Conservation (phyloP, 2,329 filamentous ascomycete genomes). For the Ambrosiella cleistominuta region DNA sequence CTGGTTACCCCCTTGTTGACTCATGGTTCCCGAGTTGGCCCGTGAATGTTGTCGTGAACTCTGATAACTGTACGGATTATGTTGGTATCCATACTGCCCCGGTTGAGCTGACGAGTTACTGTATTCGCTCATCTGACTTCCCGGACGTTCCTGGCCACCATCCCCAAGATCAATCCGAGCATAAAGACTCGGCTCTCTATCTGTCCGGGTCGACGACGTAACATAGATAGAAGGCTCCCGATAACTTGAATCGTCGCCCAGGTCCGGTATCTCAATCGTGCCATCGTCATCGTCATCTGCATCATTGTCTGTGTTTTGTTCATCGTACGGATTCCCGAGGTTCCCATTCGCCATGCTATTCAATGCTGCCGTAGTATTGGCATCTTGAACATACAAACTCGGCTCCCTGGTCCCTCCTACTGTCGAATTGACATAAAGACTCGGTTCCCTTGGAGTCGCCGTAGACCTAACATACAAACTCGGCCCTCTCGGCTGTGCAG, state of each 20-base stretch:
- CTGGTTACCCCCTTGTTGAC: not conserved
- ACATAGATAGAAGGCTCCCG: constrained; percentile 12
- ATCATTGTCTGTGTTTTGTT: not conserved
- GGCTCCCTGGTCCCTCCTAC: not conserved
- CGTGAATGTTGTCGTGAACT: constrained; percentile 2
- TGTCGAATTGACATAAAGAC: constrained; percentile 3
- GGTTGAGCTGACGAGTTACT: not conserved
- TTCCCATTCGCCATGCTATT: too few species aligned
- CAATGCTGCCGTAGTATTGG: too few species aligned
- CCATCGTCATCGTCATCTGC: constrained; percentile 12
- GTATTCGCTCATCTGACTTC: constrained; percentile 8
- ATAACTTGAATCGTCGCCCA: constrained; percentile 8
- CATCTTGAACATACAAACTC: not conserved
- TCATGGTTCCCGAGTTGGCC: not conserved
- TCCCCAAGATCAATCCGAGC: constrained; percentile 10
- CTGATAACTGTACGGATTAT: not conserved
- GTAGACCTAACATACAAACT: constrained; percentile 6
- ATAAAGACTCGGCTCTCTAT: constrained; percentile 10
- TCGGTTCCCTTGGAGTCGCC: constrained; percentile 5
- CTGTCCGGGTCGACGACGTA: constrained; percentile 6
- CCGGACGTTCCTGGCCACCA: constrained; percentile 6
- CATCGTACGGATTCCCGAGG: too few species aligned
- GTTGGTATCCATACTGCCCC: not conserved
- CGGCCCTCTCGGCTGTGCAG: constrained; percentile 3
- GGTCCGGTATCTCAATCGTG: constrained; percentile 12